Evolutionary conservation across 208 protist species (phyloP), one percentile per base, ranked within the genome.

Genomic region (Trypanosoma congolense): DNA sequence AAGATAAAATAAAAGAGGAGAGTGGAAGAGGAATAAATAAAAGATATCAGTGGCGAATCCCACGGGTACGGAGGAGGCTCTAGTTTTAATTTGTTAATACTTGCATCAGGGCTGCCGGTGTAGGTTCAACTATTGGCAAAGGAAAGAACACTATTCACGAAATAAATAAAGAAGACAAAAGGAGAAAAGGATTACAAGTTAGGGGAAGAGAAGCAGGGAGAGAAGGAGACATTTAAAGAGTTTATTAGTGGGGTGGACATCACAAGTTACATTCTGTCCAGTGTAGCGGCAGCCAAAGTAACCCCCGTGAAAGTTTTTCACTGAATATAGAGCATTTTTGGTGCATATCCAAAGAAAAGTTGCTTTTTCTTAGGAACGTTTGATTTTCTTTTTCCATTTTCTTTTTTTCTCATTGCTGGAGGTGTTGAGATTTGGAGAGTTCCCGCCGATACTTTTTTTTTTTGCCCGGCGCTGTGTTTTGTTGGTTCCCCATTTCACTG

Each of bases 331-430:
- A 12, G 33, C 9, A 6, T 38, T 38, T 38, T 38, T 12, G 12
- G 33, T 12, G 9, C 12, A 16, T 12, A 38, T 16, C 12, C 33
- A 12, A 38, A 38, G 12, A 12, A 38, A 38, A 16, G 16, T 36
- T 58, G 21, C 25, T 16, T 22, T 48, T 25, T 36, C 14, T 16
- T 36, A n/a, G n/a, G n/a, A n/a, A n/a, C n/a, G n/a, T n/a, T n/a
- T 14, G 2, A 25, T 38, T 58, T 33, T 58, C 24, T 46, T 58
- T 49, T 48, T 38, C n/a, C 25, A 2, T 44, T 45, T 44, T 45
- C 24, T 8, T 30, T 14, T 22, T 56, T 45, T 2, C 1, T 25
- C 10, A 25, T 56, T 22, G 30, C 31, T 12, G 30, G 26, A 3
- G n/a, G 33, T n/a, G 45, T 33, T 50, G 12, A 25, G 24, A 1